These are phyloP conservation scores for Dendrocalamus sinicus DNA, from an alignment of 176 grass and related monocot genomes.

Conservation along the genomic window DNA sequence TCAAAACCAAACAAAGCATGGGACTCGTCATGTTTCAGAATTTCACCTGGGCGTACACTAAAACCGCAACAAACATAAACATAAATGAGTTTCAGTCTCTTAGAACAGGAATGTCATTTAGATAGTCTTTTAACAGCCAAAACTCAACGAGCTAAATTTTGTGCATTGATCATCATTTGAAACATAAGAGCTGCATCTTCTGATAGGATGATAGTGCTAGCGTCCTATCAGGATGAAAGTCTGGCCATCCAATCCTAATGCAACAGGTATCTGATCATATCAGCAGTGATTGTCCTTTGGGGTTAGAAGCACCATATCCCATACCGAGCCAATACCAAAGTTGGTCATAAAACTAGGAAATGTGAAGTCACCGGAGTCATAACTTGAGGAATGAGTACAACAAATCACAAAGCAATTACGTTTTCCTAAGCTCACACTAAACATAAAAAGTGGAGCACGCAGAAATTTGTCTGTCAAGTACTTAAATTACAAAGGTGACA, in stretches of 20 bases:
- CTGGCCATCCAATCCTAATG: not conserved
- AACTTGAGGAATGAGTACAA: not conserved
- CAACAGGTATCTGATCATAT: not conserved
- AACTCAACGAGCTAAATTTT: not conserved
- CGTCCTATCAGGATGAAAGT: not conserved
- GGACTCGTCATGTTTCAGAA: not conserved
- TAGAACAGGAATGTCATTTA: not conserved
- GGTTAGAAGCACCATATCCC: not conserved
- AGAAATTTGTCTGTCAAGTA: not conserved
- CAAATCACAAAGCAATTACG: not conserved
- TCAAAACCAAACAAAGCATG: conserved; percentile 10
- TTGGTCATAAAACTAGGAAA: not conserved
- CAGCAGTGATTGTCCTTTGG: not conserved
- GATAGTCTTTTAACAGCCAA: not conserved
- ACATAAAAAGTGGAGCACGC: not conserved
- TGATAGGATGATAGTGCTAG: not conserved
- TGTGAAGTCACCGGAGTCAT: not conserved
- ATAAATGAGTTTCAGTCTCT: not conserved
- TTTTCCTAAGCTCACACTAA: not conserved
- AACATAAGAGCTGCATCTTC: conserved; percentile 1
- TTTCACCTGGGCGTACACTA: not conserved
- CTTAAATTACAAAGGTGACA: not conserved
- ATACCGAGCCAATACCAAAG: not conserved
- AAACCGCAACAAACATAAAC: not conserved
- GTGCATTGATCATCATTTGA: not conserved